phyloP scores from a whole-genome alignment of 2,329 filamentous ascomycete genomes.

The Ophiocordyceps camponoti-floridani region DNA sequence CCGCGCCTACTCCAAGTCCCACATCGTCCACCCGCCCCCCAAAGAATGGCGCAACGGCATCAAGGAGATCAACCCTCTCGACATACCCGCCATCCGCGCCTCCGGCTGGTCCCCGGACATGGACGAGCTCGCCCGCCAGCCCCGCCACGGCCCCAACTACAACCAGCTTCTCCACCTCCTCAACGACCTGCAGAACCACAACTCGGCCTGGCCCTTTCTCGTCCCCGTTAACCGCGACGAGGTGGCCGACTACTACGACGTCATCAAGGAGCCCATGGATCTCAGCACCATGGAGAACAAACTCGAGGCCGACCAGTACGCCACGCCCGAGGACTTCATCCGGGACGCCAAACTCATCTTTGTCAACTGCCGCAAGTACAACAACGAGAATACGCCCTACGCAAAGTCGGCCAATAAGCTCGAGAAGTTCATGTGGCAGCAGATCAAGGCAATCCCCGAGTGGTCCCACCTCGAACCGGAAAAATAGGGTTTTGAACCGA shows the following conservation, averaged over 20 bases:
- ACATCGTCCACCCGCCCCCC: conserved; percentile 72
- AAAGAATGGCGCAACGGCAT: conserved; percentile 68
- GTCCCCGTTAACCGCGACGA: conserved; percentile 89
- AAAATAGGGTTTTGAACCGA: conserved; percentile 13
- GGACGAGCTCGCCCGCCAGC: conserved; percentile 89
- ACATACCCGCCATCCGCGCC: conserved; percentile 72
- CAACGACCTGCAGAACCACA: conserved; percentile 89
- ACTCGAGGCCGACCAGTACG: conserved; percentile 84
- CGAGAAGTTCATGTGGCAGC: conserved; percentile 87
- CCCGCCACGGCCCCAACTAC: conserved; percentile 90
- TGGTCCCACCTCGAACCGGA: conserved; percentile 53
- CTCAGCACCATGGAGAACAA: conserved; percentile 89
- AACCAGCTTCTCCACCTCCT: conserved; percentile 84
- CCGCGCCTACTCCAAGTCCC: conserved; percentile 71
- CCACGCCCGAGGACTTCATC: conserved; percentile 82
- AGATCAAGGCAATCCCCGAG: conserved; percentile 81
- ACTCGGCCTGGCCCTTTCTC: conserved; percentile 85
- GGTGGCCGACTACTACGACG: conserved; percentile 96
- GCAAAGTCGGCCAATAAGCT: conserved; percentile 89
- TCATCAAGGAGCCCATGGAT: conserved; percentile 97
- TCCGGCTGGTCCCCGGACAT: conserved; percentile 95
- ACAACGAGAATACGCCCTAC: conserved; percentile 87
- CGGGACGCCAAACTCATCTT: conserved; percentile 79
- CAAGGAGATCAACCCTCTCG: conserved; percentile 63
- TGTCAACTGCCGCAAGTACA: conserved; percentile 89